Percentiles rank a stretch among this genome's conserved stretches.
Conservation (phyloP, 305 asterid species). For the Fraxinus greggii region DNA sequence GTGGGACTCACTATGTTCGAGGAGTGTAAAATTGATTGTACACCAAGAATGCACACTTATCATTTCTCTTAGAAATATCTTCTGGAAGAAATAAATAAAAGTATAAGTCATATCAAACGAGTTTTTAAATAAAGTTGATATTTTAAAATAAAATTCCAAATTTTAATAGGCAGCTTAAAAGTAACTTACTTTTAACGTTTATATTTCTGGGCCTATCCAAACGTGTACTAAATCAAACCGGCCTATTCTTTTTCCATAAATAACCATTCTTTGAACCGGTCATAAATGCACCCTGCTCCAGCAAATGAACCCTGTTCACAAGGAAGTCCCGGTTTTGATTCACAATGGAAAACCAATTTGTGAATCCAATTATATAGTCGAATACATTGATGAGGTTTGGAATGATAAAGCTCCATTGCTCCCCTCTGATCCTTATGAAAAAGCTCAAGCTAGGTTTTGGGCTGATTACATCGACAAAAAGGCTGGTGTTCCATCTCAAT, state of each 20-base stretch:
- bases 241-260: background rate
- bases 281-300: conserved; percentile 16
- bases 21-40: too few species aligned
- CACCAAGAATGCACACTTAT: too few species aligned
- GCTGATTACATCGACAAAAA: conserved; percentile 37
- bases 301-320: conserved; percentile 43
- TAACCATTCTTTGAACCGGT: background rate
- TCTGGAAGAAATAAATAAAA: too few species aligned
- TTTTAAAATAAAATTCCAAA: too few species aligned
- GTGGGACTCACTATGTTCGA: too few species aligned
- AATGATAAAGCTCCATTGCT: conserved; percentile 27
- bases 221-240: background rate
- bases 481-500: conserved; percentile 13
- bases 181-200: too few species aligned
- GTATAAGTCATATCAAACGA: background rate
- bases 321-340: conserved; percentile 44
- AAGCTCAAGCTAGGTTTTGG: conserved; percentile 53
- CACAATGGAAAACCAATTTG: conserved; percentile 44
- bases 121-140: too few species aligned
- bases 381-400: conserved; percentile 40
- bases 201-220: background rate
- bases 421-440: conserved; percentile 43
- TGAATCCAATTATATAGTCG: conserved; percentile 24
- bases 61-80: too few species aligned
- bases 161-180: too few species aligned